These are phyloP conservation scores for Solanum hybrid DNA, from an alignment of 305 asterid genomes.

Conservation along the genomic window DNA sequence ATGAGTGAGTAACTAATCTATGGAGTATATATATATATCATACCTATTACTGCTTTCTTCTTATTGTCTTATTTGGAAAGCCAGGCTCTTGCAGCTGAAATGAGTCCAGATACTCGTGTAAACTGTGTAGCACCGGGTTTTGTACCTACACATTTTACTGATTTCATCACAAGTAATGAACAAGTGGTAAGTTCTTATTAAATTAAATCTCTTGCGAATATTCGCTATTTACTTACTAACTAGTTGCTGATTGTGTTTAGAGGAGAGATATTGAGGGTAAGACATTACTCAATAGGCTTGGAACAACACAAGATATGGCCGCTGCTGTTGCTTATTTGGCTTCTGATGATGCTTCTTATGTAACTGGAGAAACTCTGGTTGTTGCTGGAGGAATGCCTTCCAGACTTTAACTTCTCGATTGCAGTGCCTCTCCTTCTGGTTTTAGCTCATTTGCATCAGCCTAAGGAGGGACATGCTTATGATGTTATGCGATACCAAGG, in stretches of 20 bases:
- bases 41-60: not conserved
- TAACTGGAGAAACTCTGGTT: conserved; percentile 73
- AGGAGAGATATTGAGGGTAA: conserved; percentile 47
- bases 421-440: not conserved
- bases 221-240: not conserved
- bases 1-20: not conserved
- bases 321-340: conserved; percentile 83
- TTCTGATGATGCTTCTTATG: conserved; percentile 74
- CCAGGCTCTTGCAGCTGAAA: conserved; percentile 82
- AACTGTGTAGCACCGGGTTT: conserved; percentile 94
- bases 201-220: not conserved
- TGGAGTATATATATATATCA: too few relatives aligned
- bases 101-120: conserved; percentile 88
- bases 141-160: conserved; percentile 80
- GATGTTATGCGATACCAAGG: not conserved
- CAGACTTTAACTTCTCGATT: conserved; percentile 36
- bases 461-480: not conserved
- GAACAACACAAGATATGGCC: conserved; percentile 77
- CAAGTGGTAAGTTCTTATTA: conserved; percentile 31
- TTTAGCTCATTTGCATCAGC: not conserved
- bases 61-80: not conserved
- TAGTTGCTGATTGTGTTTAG: conserved; percentile 16
- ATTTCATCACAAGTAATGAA: conserved; percentile 35
- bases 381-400: conserved; percentile 85
- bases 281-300: conserved; percentile 60